Evolutionary conservation across 164 flowering plant species (phyloP).

Genomic region (Berberis thunbergii): DNA sequence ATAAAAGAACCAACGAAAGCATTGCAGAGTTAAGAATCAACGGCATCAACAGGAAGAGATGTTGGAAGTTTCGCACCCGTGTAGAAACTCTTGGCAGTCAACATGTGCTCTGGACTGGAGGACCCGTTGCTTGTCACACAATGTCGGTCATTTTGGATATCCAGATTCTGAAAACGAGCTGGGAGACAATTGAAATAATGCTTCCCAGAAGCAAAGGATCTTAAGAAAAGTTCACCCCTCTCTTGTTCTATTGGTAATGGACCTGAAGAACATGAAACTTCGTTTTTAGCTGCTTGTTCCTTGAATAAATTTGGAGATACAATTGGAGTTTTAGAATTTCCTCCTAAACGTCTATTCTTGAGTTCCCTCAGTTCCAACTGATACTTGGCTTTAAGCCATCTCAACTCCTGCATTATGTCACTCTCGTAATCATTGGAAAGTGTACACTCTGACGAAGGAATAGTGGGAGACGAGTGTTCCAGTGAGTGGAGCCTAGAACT

Average conservation of each 20-base stretch:
- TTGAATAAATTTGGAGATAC: conserved; percentile 2
- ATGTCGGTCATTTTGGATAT: conserved; percentile 14
- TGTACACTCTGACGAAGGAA: conserved; percentile 12
- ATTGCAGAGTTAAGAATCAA: conserved; percentile 14
- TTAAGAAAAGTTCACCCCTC: conserved; percentile 8
- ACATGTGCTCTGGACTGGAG: conserved; percentile 35
- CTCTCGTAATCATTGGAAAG: conserved; percentile 40
- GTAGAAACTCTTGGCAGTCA: conserved; percentile 50
- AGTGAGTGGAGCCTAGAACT: conserved; percentile 10
- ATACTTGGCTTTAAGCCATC: conserved; percentile 83
- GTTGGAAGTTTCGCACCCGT: conserved; percentile 37
- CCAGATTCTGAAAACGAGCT: conserved; percentile 9
- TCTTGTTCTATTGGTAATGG: conserved; percentile 12
- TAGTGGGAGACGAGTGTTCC: conserved; percentile 4
- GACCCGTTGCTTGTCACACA: conserved; percentile 13
- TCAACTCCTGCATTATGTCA: conserved; percentile 59
- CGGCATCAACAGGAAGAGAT: conserved; percentile 29
- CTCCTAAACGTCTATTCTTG: conserved; percentile 36
- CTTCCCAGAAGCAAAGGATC: conserved; percentile 14
- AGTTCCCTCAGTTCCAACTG: conserved; percentile 57
- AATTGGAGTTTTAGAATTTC: conserved; percentile 16
- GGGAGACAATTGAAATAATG: conserved; percentile 8
- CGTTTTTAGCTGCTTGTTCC: conserved; percentile 8
- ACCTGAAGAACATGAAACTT: conserved; percentile 4
- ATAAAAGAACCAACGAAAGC: neutral